Percentiles rank a stretch among this genome's conserved stretches.
Evolutionary conservation across 805 yeast species (phyloP).

Genomic region (Kluyveromyces nonfermentans): DNA sequence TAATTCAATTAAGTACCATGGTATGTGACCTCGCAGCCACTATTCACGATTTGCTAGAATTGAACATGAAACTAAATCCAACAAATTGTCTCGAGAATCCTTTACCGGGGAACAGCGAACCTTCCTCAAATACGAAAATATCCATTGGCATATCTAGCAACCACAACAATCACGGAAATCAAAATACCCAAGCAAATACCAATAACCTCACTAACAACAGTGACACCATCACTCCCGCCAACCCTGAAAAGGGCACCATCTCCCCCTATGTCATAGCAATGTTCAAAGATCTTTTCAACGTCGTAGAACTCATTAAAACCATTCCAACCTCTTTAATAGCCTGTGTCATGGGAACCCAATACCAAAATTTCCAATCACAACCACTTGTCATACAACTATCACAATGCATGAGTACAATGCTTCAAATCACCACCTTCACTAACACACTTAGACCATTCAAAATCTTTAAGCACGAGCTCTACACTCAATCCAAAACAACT

Average conservation of each 20-base stretch:
- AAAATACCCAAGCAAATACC: not conserved
- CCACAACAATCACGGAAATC: not conserved
- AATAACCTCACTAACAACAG: not conserved
- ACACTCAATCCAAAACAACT: not conserved
- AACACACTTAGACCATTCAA: constrained; percentile 24
- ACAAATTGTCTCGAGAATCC: constrained; percentile 23
- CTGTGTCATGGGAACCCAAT: constrained; percentile 17
- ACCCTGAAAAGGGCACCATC: constrained; percentile 17
- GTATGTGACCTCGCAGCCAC: constrained; percentile 18
- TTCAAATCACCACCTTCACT: constrained; percentile 24
- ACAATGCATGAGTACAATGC: constrained; percentile 26
- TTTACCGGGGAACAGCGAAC: not conserved
- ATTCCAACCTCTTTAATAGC: constrained; percentile 25
- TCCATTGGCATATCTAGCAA: too few relatives aligned
- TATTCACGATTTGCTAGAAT: constrained; percentile 17
- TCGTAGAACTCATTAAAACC: constrained; percentile 22
- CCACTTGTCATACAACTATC: constrained; percentile 24
- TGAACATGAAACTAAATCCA: constrained; percentile 22
- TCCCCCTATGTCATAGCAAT: constrained; percentile 24
- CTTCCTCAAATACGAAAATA: too few relatives aligned
- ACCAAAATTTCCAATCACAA: constrained; percentile 14
- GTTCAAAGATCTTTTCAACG: constrained; percentile 20
- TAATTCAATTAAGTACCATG: constrained; percentile 11
- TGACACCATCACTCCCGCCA: not conserved
- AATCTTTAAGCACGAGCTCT: constrained; percentile 16